phyloP scores from a whole-genome alignment of 345 rosid species.

The Eucalyptus grandis region DNA sequence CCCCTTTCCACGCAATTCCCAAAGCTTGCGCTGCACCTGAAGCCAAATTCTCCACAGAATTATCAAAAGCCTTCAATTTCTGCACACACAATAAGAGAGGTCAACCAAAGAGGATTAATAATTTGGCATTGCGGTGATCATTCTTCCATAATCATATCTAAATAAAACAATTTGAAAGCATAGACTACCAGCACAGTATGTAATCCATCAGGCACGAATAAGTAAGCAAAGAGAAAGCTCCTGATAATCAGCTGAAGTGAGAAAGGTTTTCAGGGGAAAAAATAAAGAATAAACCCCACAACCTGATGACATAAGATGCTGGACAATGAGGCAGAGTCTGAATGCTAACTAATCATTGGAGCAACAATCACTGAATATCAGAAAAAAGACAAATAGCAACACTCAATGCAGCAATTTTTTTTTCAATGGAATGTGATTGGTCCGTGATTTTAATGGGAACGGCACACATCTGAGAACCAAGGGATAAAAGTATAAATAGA shows the following conservation, averaged over 20 bases:
- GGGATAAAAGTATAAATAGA: not conserved
- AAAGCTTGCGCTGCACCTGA: conserved; percentile 95
- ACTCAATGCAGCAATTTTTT: not conserved
- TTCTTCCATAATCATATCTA: not conserved
- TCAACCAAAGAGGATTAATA: not conserved
- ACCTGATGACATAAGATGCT: not conserved
- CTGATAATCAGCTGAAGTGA: not conserved
- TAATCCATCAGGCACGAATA: not conserved
- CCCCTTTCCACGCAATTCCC: conserved; percentile 79
- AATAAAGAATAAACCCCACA: not conserved
- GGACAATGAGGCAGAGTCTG: not conserved
- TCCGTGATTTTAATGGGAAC: not conserved
- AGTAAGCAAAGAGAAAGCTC: not conserved
- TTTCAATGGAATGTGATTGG: not conserved
- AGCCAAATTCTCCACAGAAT: conserved; percentile 83
- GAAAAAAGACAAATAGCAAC: not conserved
- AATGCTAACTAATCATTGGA: not conserved
- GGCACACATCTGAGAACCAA: not conserved
- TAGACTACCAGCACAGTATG: not conserved
- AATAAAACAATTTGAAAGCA: not conserved
- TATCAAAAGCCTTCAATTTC: conserved; percentile 87
- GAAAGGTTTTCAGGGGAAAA: not conserved
- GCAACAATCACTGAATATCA: not conserved
- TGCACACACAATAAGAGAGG: conserved; percentile 1
- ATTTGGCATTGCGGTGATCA: not conserved